phyloP scores from a whole-genome alignment of 2,329 filamentous ascomycete genomes.

The Domatiomyces catenatus region DNA sequence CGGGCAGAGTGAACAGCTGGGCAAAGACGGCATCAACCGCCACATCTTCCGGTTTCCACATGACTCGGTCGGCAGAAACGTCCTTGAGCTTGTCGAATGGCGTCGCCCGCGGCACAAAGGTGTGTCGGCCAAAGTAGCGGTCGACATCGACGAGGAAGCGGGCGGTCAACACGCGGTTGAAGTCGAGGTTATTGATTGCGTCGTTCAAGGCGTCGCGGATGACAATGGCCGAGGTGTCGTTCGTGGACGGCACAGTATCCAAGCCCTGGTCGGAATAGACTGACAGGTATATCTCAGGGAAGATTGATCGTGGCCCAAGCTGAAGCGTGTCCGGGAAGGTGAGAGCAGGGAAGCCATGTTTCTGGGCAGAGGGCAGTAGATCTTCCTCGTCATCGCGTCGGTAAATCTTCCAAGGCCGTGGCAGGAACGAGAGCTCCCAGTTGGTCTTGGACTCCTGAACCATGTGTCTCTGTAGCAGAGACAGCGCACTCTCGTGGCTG shows the following conservation, averaged over 20 bases:
- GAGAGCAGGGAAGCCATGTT: conserved; percentile 65
- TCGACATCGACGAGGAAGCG: conserved; percentile 87
- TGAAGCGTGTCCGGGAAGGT: conserved; percentile 59
- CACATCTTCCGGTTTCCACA: conserved; percentile 96
- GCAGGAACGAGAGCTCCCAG: conserved; percentile 57
- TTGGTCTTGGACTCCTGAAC: conserved; percentile 56
- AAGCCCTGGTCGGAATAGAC: conserved; percentile 79
- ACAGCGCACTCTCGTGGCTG: conserved; percentile 55
- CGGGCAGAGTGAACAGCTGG: conserved; percentile 76
- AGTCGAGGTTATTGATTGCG: conserved; percentile 86
- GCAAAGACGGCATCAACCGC: conserved; percentile 96
- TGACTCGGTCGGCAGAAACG: conserved; percentile 46
- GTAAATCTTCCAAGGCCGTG: conserved; percentile 36
- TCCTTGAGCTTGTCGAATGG: conserved; percentile 76
- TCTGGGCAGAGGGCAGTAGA: conserved; percentile 44
- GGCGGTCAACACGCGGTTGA: conserved; percentile 74
- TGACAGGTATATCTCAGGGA: conserved; percentile 87
- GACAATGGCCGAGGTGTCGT: conserved; percentile 63
- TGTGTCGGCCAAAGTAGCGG: conserved; percentile 78
- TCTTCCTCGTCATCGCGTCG: conserved; percentile 34
- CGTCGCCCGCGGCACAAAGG: conserved; percentile 85
- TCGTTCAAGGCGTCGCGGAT: conserved; percentile 76
- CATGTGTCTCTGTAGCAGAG: conserved; percentile 71
- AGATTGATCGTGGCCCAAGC: conserved; percentile 59
- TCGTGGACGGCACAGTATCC: conserved; percentile 67